Evolutionary conservation across 2,329 filamentous ascomycete genomes (phyloP), one percentile per base, ranked within the genome.

Genomic region (Zasmidium citrigriseum): DNA sequence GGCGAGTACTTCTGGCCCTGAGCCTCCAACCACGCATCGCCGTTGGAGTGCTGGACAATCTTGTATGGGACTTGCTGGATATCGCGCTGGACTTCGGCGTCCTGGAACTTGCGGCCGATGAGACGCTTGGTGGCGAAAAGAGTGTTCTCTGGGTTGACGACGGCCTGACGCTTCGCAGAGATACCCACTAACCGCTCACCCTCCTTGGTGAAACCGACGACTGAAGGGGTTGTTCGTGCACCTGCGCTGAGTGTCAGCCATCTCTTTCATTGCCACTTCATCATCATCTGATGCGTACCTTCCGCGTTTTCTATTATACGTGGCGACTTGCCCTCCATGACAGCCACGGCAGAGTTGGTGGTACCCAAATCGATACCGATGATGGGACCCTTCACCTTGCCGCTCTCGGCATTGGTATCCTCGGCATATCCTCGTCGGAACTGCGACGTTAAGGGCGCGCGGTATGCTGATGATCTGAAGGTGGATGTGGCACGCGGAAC

Each of bases 331-430:
- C 93, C 95, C 84, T 98, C 93, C 93, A 98, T 96, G 67, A 98
- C 83, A 73, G 93, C 93, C 62, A 98, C 93, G 57, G 93, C 93
- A 61, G 93, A 97, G 86, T 98, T 98, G 72, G 93, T 98, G 75
- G 93, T 98, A 75, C 93, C 93, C 73, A 98, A 82, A 85, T 98
- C 93, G 77, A 98, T 97, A 88, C 95, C 95, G 74, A 98, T 97
- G 77, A 98, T 93, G 73, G 90, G 82, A 75, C 95, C 95, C 82
- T 93, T 91, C 62, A 98, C 91, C 86, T 97, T 97, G 60, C 81
- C 81, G 72, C 85, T 86, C 67, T 89, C 87, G 46, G 64, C 67
- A 68, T 68, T 66, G 45, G 67, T 66, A 58, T 71, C 68, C 56
- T 72, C 65, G 22, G 90, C 89, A 81, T 89, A 91, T 72, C 89